A percentile compares a stretch with the other conserved stretches of the same genome.
Conservation (phyloP, 768 basidiomycete species). For the Leccinum imitatum region DNA sequence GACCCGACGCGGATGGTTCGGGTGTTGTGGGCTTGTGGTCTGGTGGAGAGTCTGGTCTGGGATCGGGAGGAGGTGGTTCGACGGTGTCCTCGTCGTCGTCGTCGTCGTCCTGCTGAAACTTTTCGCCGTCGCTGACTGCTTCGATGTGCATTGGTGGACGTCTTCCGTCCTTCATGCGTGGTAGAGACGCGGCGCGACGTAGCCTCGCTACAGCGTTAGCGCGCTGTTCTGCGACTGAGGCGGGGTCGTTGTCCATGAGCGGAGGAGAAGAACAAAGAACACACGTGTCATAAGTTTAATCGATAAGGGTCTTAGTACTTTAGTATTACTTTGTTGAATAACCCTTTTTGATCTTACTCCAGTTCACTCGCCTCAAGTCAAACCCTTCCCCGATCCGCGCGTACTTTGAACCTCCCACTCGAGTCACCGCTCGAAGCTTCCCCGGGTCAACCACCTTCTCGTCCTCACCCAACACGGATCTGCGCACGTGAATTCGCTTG, state of each 20-base stretch:
- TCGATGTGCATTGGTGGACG: conserved; percentile 85
- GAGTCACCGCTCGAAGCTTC: conserved; percentile 48
- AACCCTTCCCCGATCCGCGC: conserved; percentile 47
- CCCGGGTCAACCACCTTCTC: conserved; percentile 41
- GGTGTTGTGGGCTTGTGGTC: conserved; percentile 37
- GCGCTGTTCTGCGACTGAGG: conserved; percentile 70
- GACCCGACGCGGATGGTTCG: conserved; percentile 40
- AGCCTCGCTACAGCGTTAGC: conserved; percentile 87
- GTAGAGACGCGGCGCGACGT: conserved; percentile 88
- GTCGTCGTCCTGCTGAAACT: conserved; percentile 33
- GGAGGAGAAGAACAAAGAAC: background rate
- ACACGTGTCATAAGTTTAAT: background rate
- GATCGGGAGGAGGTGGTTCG: conserved; percentile 18
- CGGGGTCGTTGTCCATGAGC: conserved; percentile 36
- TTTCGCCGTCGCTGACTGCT: conserved; percentile 81
- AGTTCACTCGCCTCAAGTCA: conserved; percentile 42
- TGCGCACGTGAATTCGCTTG: conserved; percentile 51
- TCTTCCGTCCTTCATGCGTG: conserved; percentile 87
- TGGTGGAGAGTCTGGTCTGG: conserved; percentile 28
- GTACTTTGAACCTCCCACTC: conserved; percentile 53
- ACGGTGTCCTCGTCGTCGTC: conserved; percentile 33
- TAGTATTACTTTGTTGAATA: too few species aligned
- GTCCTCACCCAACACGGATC: conserved; percentile 47
- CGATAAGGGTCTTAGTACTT: too few species aligned
- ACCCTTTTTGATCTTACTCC: conserved; percentile 29